Evolutionary conservation across 768 basidiomycete genomes (phyloP).

Genomic region (Rhizopogon roseolus): DNA sequence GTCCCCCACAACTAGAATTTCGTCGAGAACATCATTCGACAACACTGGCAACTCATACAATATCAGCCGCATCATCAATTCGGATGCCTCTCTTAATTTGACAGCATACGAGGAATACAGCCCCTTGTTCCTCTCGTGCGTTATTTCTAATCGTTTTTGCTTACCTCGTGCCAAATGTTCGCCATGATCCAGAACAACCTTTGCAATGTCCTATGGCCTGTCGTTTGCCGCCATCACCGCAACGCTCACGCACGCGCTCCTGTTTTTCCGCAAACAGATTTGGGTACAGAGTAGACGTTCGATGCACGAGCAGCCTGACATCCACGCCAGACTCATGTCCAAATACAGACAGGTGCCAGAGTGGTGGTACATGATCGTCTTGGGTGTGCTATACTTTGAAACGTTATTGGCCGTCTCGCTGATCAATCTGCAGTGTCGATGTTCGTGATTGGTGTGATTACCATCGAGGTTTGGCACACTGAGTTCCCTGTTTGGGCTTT

Average conservation of each 20-base stretch:
- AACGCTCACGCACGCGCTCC: slow-evolving; percentile 64
- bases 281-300: slow-evolving; percentile 66
- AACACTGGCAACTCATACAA: slow-evolving; percentile 58
- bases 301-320: slow-evolving; percentile 74
- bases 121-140: slow-evolving; percentile 53
- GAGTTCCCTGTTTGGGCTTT: slow-evolving; percentile 37
- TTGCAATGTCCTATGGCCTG: slow-evolving; percentile 74
- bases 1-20: slow-evolving; percentile 36
- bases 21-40: slow-evolving; percentile 61
- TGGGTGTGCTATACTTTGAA: slow-evolving; percentile 22
- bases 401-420: slow-evolving; percentile 1
- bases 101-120: slow-evolving; percentile 52
- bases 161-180: slow-evolving; percentile 14
- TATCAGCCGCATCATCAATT: slow-evolving; percentile 49
- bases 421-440: slow-evolving; percentile 17
- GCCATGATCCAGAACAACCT: slow-evolving; percentile 40
- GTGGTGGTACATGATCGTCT: slow-evolving; percentile 45
- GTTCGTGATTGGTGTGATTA: slow-evolving; percentile 29
- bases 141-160: slow-evolving; percentile 16
- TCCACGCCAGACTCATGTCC: slow-evolving; percentile 47
- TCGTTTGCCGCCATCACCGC: slow-evolving; percentile 82
- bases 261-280: slow-evolving; percentile 79
- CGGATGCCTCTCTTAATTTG: slow-evolving; percentile 51
- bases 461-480: slow-evolving; percentile 34
- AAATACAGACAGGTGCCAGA: slow-evolving; percentile 43